A percentile compares a stretch with the other conserved stretches of the same genome.
Evolutionary conservation across 768 basidiomycete species (phyloP).

Genomic region (Wakefieldia striispora): DNA sequence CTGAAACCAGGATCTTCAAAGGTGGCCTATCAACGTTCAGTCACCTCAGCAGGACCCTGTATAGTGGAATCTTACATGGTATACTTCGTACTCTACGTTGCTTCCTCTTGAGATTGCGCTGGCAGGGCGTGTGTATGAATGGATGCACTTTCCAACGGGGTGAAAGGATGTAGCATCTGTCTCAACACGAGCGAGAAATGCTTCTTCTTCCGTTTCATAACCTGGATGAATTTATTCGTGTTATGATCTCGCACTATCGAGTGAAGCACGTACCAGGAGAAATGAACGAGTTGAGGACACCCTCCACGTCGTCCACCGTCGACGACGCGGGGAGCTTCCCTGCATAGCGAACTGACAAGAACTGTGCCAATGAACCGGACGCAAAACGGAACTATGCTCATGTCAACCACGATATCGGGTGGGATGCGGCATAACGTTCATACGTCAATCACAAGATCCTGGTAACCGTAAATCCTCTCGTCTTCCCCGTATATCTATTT

Average conservation of each 20-base stretch:
- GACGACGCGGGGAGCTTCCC: conserved; percentile 61
- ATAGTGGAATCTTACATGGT: conserved; percentile 61
- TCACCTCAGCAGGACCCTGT: not conserved
- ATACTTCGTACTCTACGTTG: conserved; percentile 81
- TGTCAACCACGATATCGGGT: conserved; percentile 2
- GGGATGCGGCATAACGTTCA: conserved; percentile 23
- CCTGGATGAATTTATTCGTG: conserved; percentile 37
- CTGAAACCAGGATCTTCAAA: conserved; percentile 85
- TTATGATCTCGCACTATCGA: conserved; percentile 1
- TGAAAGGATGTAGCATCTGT: conserved; percentile 74
- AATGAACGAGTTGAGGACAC: conserved; percentile 71
- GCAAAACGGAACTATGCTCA: conserved; percentile 69
- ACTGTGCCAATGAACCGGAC: conserved; percentile 82
- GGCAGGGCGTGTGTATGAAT: conserved; percentile 68
- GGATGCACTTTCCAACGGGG: conserved; percentile 73
- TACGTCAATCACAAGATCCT: conserved; percentile 80
- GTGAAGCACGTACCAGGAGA: conserved; percentile 51
- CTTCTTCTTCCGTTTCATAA: conserved; percentile 63
- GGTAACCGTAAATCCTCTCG: conserved; percentile 95
- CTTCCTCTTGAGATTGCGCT: conserved; percentile 47
- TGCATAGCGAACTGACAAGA: conserved; percentile 65
- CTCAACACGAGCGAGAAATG: conserved; percentile 70
- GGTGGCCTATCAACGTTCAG: conserved; percentile 52
- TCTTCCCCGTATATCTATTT: conserved; percentile 90
- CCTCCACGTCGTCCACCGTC: conserved; percentile 86